Base-by-base conservation (phyloP, 495 filamentous ascomycete genomes). In the Aspergillus biplanus region DNA sequence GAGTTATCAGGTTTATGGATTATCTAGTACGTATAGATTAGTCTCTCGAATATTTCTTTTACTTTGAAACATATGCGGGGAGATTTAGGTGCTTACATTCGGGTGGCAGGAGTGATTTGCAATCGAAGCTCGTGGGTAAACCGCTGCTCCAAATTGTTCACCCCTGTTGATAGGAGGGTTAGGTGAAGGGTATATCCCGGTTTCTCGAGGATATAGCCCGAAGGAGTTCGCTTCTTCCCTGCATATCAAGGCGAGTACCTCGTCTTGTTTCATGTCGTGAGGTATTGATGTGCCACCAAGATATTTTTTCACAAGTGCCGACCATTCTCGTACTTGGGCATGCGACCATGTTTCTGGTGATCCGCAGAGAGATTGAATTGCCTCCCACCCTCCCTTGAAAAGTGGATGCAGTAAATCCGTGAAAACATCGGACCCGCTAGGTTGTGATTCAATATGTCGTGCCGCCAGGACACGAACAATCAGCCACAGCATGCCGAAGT, bases 201-300 rank as follows among this genome's bases (percentile, higher is more conserved):
- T 79, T 61, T 76, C 76, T 5, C 73, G 59, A n/a, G 76, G 76
- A 48, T 79, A 79, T 1, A 79, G 66, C 11, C 76, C 76, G 42
- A 79, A 79, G 0, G 76, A 79, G 55, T 79, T 79, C 8, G 76
- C 75, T 48, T 79, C 76, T 63, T 79, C 75, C 27, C 71, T 68
- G 34, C 76, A 79, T 21, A 79, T 73, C 13, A 79, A 62, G 49
- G 66, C 62, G 34, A 79, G 56, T 7, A 79, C 52, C 0, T 65
- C 66, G 0, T 69, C 68, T 27, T 59, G 39, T 5, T 39, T 53
- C 46, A 76, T 37, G 0, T 52, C 66, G 65, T 79, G 75, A 4
- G 75, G 66, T 7, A 77, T 49, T 4, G 48, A 35, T 33, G 56
- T 27, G 37, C 57, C 18, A 7, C n/a, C 35, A 16, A 79, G 66